Percentiles rank a stretch among this genome's conserved stretches.
Evolutionary conservation across 441 rosid species (phyloP).

Genomic region (Corymbia calophylla): DNA sequence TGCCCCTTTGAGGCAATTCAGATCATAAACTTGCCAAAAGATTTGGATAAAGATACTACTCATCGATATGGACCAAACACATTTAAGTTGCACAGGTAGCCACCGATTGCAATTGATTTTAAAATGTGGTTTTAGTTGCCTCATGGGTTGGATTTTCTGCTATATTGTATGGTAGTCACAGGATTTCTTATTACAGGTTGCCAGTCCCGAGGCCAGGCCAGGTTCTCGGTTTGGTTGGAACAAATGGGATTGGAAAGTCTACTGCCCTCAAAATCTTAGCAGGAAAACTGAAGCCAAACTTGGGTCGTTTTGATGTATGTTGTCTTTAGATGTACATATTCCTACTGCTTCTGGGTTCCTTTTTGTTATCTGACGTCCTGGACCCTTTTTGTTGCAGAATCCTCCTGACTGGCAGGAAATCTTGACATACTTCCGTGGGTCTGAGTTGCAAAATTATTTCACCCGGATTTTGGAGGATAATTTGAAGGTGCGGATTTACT

Average conservation of each 20-base stretch:
- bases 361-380: background rate
- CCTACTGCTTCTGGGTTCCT: background rate
- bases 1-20: constrained; percentile 98
- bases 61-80: constrained; percentile 96
- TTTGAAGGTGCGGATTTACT: constrained; percentile 49
- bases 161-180: background rate
- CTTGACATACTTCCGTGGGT: constrained; percentile 91
- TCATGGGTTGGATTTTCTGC: background rate
- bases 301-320: constrained; percentile 86
- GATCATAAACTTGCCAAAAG: constrained; percentile 93
- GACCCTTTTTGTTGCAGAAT: constrained; percentile 37
- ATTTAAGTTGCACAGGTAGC: constrained; percentile 86
- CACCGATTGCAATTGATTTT: background rate
- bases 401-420: constrained; percentile 99
- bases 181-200: constrained; percentile 38
- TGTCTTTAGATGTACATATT: background rate
- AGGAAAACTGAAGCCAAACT: constrained; percentile 92
- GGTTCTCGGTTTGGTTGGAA: constrained; percentile 98
- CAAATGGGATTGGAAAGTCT: constrained; percentile 96
- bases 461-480: constrained; percentile 93
- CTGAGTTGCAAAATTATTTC: constrained; percentile 94
- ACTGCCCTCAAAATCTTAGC: constrained; percentile 95
- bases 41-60: constrained; percentile 89
- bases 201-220: constrained; percentile 99
- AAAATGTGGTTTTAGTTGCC: background rate